Evolutionary conservation across 2,329 filamentous ascomycete genomes (phyloP), one percentile per base, ranked within the genome.

Genomic region (Nothomitra cinnamomea): DNA sequence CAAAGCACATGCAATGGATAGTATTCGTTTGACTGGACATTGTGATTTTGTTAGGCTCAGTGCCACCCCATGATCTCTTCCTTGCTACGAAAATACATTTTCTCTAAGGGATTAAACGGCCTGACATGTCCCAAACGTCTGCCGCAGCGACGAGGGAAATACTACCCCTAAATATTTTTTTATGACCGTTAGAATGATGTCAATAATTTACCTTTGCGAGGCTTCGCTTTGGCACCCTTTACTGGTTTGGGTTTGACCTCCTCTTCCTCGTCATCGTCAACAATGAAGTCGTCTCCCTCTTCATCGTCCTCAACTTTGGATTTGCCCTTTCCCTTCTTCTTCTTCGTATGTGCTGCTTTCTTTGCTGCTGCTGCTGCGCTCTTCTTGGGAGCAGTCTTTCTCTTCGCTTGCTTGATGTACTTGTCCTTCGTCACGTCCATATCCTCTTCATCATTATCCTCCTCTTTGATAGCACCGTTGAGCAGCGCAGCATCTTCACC

Each of bases 391-490:
- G 71, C 63, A 13, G 69, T 66, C 66, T 82, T 87, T 58, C 78
- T 80, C 74, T 95, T 95, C 12, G 90, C 87, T 64, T 84, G 77
- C 67, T 92, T 94, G 65, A 96, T 89, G 63, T 94, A 95, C 67
- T 95, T 96, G 69, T 98, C 92, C 64, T 90, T 94, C 63, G 84
- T 87, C 52, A 96, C 66, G 64, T 94, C 87, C n/a, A 81, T 70
- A 53, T 88, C 85, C 12, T 87, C 83, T 0, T 85, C 83, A 2
- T 86, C 84, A 0, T 82, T 82, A n/a, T 69, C 67, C 13, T 70
- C 72, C 48, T 72, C 69, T 15, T 69, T 69, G 1, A 79, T 68
- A 49, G 65, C 63, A 22, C 67, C 69, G 43, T 70, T 67, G 3
- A 69, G 35, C 22, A 54, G 28, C 17, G 49, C 68, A 25, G 72